Conservation (phyloP, 2,329 filamentous ascomycete genomes). For the Phialophora tarda region DNA sequence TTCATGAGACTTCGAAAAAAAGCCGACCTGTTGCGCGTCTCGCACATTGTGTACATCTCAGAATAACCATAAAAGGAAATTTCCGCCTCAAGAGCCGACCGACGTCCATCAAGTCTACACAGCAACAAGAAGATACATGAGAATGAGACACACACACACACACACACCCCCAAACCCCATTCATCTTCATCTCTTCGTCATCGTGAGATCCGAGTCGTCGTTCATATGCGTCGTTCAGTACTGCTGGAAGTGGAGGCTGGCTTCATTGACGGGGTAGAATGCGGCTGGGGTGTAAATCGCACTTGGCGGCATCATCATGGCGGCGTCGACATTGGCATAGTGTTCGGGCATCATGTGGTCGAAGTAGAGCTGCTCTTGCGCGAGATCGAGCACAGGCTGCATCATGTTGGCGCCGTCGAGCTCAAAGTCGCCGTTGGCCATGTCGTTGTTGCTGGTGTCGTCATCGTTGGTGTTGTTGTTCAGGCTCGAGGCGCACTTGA, state of each 20-base stretch:
- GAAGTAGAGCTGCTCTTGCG: conserved; percentile 22
- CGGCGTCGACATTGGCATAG: conserved; percentile 11
- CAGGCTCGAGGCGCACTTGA: conserved; percentile 16
- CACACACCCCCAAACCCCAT: background rate
- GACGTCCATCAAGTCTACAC: background rate
- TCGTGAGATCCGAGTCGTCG: conserved; percentile 10
- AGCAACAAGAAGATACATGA: conserved; percentile 4
- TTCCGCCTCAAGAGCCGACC: background rate
- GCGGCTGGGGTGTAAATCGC: conserved; percentile 12
- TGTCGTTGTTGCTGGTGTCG: conserved; percentile 7
- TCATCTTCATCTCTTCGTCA: conserved; percentile 12
- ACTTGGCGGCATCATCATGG: conserved; percentile 9
- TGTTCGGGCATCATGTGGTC: conserved; percentile 18
- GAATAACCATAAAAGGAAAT: background rate
- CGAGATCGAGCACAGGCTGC: conserved; percentile 6
- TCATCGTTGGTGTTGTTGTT: background rate
- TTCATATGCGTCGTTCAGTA: conserved; percentile 11
- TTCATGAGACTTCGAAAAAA: background rate
- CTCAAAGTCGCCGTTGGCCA: conserved; percentile 6
- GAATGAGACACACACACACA: background rate
- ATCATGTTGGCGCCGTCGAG: conserved; percentile 7
- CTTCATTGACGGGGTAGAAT: conserved; percentile 5
- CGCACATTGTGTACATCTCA: conserved; percentile 5
- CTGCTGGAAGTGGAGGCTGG: conserved; percentile 5
- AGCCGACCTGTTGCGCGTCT: conserved; percentile 6